Percentiles rank a stretch among this genome's conserved stretches.
phyloP scores from a whole-genome alignment of 176 grass and related monocot genomes.

The Oryza rufipogon region DNA sequence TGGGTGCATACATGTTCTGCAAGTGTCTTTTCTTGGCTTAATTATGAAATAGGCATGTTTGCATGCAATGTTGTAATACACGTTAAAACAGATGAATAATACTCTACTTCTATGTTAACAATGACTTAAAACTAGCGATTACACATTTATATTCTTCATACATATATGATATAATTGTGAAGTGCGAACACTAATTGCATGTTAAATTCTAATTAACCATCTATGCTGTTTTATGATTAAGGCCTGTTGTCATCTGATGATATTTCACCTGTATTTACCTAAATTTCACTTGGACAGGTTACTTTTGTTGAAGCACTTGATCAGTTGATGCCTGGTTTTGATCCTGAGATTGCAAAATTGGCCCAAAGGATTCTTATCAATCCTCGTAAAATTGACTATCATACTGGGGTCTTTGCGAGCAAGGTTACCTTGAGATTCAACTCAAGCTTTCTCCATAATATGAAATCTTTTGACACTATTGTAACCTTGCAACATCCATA shows the following conservation, averaged over 20 bases:
- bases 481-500: neutral
- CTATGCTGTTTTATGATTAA: neutral
- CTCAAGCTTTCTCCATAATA: neutral
- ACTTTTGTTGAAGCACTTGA: slow-evolving; percentile 78
- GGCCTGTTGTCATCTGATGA: slow-evolving; percentile 19
- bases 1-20: slow-evolving; percentile 1
- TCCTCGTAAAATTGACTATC: slow-evolving; percentile 71
- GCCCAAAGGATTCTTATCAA: slow-evolving; percentile 73
- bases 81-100: neutral
- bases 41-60: slow-evolving; percentile 4
- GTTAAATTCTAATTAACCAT: neutral
- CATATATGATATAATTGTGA: neutral
- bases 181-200: neutral
- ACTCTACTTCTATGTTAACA: neutral
- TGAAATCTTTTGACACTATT: neutral
- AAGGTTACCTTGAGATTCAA: slow-evolving; percentile 45
- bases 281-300: slow-evolving; percentile 43
- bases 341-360: slow-evolving; percentile 73
- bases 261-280: slow-evolving; percentile 6
- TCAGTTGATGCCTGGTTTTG: slow-evolving; percentile 79
- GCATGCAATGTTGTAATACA: slow-evolving; percentile 4
- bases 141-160: neutral
- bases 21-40: neutral
- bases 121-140: slow-evolving; percentile 1
- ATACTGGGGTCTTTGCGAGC: slow-evolving; percentile 66